These are phyloP conservation scores for Sporobolomyces roseus DNA, from an alignment of 768 basidiomycete genomes.

Conservation along the genomic window DNA sequence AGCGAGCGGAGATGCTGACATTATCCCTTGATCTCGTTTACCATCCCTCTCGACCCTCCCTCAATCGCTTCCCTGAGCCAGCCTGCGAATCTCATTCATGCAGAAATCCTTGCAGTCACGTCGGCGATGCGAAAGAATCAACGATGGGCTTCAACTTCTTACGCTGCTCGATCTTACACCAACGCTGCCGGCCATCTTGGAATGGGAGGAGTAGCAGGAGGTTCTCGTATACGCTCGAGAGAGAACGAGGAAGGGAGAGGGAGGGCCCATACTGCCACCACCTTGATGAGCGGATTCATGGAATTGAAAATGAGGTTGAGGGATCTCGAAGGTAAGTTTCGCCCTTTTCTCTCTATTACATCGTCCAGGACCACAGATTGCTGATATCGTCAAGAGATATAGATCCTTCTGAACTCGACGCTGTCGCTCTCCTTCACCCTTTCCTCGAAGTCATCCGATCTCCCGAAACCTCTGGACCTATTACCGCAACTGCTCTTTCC, in stretches of 20 bases:
- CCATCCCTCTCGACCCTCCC: neutral
- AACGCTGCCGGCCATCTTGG: conserved; percentile 9
- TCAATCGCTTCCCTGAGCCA: neutral
- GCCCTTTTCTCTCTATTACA: neutral
- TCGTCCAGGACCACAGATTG: neutral
- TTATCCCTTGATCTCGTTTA: neutral
- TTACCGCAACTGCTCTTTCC: conserved; percentile 87
- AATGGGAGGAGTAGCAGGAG: neutral
- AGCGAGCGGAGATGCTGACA: too few species aligned
- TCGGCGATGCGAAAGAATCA: conserved; percentile 97
- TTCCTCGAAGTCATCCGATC: conserved; percentile 93
- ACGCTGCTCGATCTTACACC: conserved; percentile 36
- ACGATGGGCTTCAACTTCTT: conserved; percentile 67
- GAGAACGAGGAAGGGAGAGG: conserved; percentile 11
- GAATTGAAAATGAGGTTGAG: conserved; percentile 71
- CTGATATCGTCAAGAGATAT: neutral
- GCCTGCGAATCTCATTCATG: conserved; percentile 59
- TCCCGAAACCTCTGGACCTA: conserved; percentile 89
- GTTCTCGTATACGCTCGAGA: conserved; percentile 39
- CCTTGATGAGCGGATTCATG: conserved; percentile 80
- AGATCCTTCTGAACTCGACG: conserved; percentile 43
- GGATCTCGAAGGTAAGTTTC: conserved; percentile 61
- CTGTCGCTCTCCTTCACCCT: conserved; percentile 62
- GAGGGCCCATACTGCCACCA: conserved; percentile 13
- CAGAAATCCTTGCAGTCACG: conserved; percentile 87